Percentiles rank a stretch among this genome's conserved stretches.
Conservation (phyloP, 768 basidiomycete genomes). For the Coprinellus micaceus region DNA sequence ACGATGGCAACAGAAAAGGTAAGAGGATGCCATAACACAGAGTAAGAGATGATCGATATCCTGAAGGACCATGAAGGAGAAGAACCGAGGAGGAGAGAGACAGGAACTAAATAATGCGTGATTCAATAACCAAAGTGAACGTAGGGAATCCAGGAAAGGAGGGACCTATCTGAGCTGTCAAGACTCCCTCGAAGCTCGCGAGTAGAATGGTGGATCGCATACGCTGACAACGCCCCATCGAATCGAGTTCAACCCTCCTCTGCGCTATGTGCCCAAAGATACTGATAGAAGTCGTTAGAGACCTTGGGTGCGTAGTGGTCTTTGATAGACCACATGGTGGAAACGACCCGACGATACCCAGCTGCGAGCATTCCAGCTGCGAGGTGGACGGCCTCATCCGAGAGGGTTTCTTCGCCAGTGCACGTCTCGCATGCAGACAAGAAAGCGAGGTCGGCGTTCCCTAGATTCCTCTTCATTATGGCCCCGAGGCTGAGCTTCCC, state of each 20-base stretch:
- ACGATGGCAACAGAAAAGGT: no score
- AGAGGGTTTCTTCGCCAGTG: constrained; percentile 11
- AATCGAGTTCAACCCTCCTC: neutral
- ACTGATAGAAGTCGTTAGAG: constrained; percentile 9
- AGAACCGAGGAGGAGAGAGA: no score
- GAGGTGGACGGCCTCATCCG: constrained; percentile 18
- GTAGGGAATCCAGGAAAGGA: constrained; percentile 12
- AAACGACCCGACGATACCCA: constrained; percentile 16
- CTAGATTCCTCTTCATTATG: constrained; percentile 11
- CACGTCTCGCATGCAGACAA: constrained; percentile 19
- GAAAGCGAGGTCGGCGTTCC: constrained; percentile 14
- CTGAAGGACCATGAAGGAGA: no score
- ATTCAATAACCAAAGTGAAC: constrained; percentile 11
- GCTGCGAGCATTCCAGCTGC: constrained; percentile 19
- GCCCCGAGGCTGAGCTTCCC: constrained; percentile 7
- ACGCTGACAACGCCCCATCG: neutral
- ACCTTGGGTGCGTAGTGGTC: constrained; percentile 13
- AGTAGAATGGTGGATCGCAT: constrained; percentile 8
- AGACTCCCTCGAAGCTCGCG: neutral
- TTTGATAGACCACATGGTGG: constrained; percentile 19
- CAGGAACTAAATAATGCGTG: no score
- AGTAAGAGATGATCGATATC: no score
- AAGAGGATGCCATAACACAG: no score
- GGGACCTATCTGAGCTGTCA: neutral
- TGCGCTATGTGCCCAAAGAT: neutral